A percentile compares a stretch with the other conserved stretches of the same genome.
These are phyloP conservation scores for Emericellopsis atlantica DNA, from an alignment of 2,329 filamentous ascomycete species.

Conservation along the genomic window DNA sequence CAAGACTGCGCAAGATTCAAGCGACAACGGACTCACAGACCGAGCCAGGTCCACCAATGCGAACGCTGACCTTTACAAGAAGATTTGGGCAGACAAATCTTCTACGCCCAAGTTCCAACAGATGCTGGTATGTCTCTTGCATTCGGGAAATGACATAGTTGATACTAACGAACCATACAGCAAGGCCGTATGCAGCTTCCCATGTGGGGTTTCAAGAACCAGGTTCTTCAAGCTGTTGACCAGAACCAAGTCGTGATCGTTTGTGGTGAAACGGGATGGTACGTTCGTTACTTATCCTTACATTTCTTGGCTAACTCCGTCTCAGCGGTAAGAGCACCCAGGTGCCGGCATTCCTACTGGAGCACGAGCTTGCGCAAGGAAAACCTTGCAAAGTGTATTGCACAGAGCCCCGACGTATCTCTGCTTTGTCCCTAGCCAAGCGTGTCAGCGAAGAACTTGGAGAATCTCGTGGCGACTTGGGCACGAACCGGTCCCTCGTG, in stretches of 20 bases:
- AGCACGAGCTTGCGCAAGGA: slow-evolving; percentile 73
- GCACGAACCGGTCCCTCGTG: slow-evolving; percentile 71
- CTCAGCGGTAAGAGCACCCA: slow-evolving; percentile 84
- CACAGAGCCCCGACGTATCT: slow-evolving; percentile 90
- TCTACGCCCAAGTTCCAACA: slow-evolving; percentile 51
- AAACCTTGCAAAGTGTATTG: slow-evolving; percentile 86
- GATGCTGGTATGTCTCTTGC: slow-evolving; percentile 51
- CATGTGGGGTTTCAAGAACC: slow-evolving; percentile 73
- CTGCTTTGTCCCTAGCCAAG: slow-evolving; percentile 83
- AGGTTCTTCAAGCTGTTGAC: slow-evolving; percentile 67
- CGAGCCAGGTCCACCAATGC: slow-evolving; percentile 22
- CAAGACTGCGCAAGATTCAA: slow-evolving; percentile 31
- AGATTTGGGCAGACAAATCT: slow-evolving; percentile 47
- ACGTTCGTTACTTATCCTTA: slow-evolving; percentile 9
- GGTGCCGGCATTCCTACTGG: slow-evolving; percentile 85
- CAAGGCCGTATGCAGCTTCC: slow-evolving; percentile 67
- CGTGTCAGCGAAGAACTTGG: slow-evolving; percentile 93
- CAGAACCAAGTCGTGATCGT: slow-evolving; percentile 80
- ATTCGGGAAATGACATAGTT: slow-evolving; percentile 1
- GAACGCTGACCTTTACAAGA: slow-evolving; percentile 37
- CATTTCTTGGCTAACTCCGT: slow-evolving; percentile 8
- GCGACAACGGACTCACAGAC: slow-evolving; percentile 34
- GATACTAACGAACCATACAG: slow-evolving; percentile 9
- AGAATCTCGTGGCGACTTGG: slow-evolving; percentile 69
- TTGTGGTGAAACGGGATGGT: slow-evolving; percentile 90